Base-by-base conservation (phyloP, 352 stramenopile genomes). In the Phytophthora sansomeana region DNA sequence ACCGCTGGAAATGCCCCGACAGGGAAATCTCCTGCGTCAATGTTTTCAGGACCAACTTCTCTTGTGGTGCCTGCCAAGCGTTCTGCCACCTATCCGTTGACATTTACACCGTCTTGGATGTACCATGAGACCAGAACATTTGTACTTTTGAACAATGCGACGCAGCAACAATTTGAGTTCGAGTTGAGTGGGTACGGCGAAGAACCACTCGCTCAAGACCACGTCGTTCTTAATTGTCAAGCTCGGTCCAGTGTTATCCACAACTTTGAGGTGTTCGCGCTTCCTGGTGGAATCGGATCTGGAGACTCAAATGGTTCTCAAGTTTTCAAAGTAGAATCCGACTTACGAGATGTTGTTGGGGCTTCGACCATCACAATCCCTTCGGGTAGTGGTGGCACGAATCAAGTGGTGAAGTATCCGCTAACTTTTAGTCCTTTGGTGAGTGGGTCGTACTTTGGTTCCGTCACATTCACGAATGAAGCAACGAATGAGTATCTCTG, bases 401-500 rank as follows among this genome's bases (percentile, higher is more conserved):
- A 41, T 8, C 58, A 58, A 2, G 68, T 55, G 3, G 77, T 63
- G 5, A 82, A 86, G 57, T 98, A 98, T 50, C 65, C 79, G 17
- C 69, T 98, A 4, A 96, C 81, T 0, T 93, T 98, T 39, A 91
- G 76, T 67, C 95, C 95, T 8, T 61, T 93, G 13, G 78, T 98
- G 24, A 97, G 92, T 10, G 95, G 96, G 9, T 90, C 78, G 39
- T 98, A 97, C 64, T 97, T 95, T 72, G 96, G 96, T 6, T 95
- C 87, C 7, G 82, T 98, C 47, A 98, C 91, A 11, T 98, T 98
- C 59, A 97, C 83, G 10, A 94, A 96, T 53, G 65, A 80, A 29
- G 51, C 59, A 7, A 93, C 82, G 19, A 84, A 77, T n/a, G 82
- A 93, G 55, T 97, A 91, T 58, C 65, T 93, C 8, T 98, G 96